Evolutionary conservation across 176 grass and related monocot species (phyloP).

Genomic region (Thalia dealbata): DNA sequence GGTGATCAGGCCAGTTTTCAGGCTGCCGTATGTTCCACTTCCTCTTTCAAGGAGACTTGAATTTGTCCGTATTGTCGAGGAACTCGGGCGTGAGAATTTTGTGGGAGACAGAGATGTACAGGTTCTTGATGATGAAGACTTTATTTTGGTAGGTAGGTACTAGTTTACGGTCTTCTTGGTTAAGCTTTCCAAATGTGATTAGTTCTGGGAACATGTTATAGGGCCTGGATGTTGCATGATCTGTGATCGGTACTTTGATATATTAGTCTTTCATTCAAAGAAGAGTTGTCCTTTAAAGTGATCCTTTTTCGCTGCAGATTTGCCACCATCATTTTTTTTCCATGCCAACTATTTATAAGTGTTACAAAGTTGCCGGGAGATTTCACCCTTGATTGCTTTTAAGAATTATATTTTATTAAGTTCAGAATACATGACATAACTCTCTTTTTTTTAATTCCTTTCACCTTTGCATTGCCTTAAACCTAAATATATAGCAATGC

Average conservation of each 20-base stretch:
- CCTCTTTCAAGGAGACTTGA: constrained; percentile 48
- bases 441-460: too few relatives aligned
- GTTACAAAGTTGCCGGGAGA: too few relatives aligned
- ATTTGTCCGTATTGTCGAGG: constrained; percentile 59
- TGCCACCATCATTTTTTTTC: not conserved
- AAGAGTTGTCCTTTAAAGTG: not conserved
- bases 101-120: constrained; percentile 49
- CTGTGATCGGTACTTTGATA: not conserved
- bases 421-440: too few relatives aligned
- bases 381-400: too few relatives aligned
- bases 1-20: constrained; percentile 53
- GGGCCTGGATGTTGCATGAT: not conserved
- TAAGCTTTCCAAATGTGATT: not conserved
- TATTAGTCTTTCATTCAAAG: not conserved
- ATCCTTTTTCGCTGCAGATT: too few relatives aligned
- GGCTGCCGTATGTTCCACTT: constrained; percentile 70
- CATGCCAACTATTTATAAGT: too few relatives aligned
- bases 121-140: constrained; percentile 65
- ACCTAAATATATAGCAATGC: too few relatives aligned
- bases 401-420: too few relatives aligned
- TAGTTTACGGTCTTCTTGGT: constrained; percentile 2
- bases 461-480: too few relatives aligned
- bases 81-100: constrained; percentile 57
- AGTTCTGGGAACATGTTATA: not conserved
- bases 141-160: constrained; percentile 63